A percentile compares a stretch with the other conserved stretches of the same genome.
Conservation (phyloP, 139 green algal species). For the Haematococcus lacustris region DNA sequence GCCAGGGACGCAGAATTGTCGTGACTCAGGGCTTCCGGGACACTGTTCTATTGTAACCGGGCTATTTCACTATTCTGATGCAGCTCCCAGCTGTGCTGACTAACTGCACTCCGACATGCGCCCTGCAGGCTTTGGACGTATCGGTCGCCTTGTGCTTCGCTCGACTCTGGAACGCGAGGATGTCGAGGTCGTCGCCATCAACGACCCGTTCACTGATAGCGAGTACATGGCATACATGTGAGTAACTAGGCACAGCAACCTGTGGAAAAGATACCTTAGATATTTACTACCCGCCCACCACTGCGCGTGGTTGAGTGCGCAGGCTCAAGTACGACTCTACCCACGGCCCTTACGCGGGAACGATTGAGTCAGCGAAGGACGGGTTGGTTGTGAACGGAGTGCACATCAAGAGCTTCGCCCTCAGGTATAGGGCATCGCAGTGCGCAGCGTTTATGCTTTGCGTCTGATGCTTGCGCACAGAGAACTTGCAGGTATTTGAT, state of each 20-base stretch:
- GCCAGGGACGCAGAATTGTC: background rate
- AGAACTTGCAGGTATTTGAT: background rate
- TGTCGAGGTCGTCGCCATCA: constrained; percentile 81
- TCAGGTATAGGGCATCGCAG: no score
- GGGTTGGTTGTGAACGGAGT: constrained; percentile 6
- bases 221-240: constrained; percentile 62
- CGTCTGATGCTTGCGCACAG: no score
- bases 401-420: constrained; percentile 1
- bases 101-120: background rate
- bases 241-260: no score
- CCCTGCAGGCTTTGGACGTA: constrained; percentile 80
- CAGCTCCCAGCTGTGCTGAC: background rate
- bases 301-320: no score
- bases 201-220: constrained; percentile 27
- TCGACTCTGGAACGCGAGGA: constrained; percentile 41
- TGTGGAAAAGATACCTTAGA: no score
- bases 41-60: background rate
- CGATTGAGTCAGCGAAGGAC: background rate
- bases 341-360: constrained; percentile 38
- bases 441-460: no score
- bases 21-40: background rate
- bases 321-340: constrained; percentile 88
- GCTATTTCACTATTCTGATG: background rate
- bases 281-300: no score
- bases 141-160: constrained; percentile 54